Percentiles rank a stretch among this genome's conserved stretches.
phyloP scores from a whole-genome alignment of 805 yeast genomes.

The Candida loeiensis region DNA sequence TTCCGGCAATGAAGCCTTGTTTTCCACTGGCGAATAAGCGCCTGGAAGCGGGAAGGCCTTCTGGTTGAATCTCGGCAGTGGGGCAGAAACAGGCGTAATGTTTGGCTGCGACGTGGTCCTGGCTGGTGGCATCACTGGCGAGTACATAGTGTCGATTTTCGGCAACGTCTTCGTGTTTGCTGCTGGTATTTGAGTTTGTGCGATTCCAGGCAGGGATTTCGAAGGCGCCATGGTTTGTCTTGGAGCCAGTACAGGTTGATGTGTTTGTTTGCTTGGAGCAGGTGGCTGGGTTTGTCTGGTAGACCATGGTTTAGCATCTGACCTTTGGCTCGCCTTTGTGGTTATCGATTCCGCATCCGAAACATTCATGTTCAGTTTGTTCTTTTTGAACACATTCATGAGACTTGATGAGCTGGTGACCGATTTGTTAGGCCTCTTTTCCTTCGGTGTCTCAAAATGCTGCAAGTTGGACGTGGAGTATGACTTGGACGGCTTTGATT shows the following conservation, averaged over 20 bases:
- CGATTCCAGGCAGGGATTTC: not conserved
- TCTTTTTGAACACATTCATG: conserved; percentile 22
- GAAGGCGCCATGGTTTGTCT: not conserved
- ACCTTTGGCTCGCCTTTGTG: not conserved
- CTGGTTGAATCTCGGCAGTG: not conserved
- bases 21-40: not conserved
- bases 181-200: too few relatives aligned
- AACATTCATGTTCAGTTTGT: conserved; percentile 9
- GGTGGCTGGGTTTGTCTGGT: too few relatives aligned
- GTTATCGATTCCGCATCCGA: not conserved
- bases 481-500: conserved; percentile 20
- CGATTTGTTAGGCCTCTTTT: conserved; percentile 1
- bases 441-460: not conserved
- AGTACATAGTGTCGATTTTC: not conserved
- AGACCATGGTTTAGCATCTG: too few relatives aligned
- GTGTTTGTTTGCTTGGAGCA: too few relatives aligned
- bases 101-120: not conserved
- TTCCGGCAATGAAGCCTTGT: too few relatives aligned
- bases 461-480: conserved; percentile 29
- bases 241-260: too few relatives aligned
- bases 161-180: not conserved
- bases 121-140: not conserved
- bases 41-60: not conserved
- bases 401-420: conserved; percentile 9
- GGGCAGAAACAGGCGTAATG: not conserved